Percentiles rank a stretch among this genome's conserved stretches.
These are phyloP conservation scores for Blastocystis sp. DNA, from an alignment of 352 stramenopile species.

Conservation along the genomic window DNA sequence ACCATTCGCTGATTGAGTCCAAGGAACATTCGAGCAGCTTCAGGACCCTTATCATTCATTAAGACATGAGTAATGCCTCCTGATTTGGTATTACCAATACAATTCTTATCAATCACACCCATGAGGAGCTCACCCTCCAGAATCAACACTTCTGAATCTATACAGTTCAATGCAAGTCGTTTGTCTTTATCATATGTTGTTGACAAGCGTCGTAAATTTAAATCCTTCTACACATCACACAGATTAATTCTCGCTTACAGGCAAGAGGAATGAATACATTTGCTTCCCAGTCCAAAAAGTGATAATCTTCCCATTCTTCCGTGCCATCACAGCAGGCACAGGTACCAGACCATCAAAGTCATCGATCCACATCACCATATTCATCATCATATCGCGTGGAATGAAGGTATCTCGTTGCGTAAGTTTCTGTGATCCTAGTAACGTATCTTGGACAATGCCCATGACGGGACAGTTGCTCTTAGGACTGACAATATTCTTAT, in stretches of 20 bases:
- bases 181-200: conserved; percentile 87
- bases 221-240: conserved; percentile 71
- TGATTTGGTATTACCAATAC: conserved; percentile 85
- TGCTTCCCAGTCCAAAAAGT: conserved; percentile 94
- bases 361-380: conserved; percentile 90
- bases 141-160: conserved; percentile 92
- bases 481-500: conserved; percentile 92
- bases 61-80: conserved; percentile 93
- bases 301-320: conserved; percentile 65
- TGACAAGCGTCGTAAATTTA: conserved; percentile 87
- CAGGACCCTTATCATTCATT: conserved; percentile 74
- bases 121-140: conserved; percentile 88
- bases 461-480: conserved; percentile 97
- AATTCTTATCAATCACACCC: conserved; percentile 98
- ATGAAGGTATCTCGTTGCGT: conserved; percentile 95
- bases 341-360: conserved; percentile 91
- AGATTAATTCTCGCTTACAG: no score
- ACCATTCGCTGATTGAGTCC: conserved; percentile 90
- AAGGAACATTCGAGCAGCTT: conserved; percentile 74
- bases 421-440: conserved; percentile 92
- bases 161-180: conserved; percentile 79
- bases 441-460: conserved; percentile 94
- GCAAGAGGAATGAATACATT: conserved; percentile 89
- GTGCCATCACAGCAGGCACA: conserved; percentile 89
- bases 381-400: conserved; percentile 91